These are phyloP conservation scores for Rosa rugosa DNA, from an alignment of 306 rosid species.

Conservation along the genomic window DNA sequence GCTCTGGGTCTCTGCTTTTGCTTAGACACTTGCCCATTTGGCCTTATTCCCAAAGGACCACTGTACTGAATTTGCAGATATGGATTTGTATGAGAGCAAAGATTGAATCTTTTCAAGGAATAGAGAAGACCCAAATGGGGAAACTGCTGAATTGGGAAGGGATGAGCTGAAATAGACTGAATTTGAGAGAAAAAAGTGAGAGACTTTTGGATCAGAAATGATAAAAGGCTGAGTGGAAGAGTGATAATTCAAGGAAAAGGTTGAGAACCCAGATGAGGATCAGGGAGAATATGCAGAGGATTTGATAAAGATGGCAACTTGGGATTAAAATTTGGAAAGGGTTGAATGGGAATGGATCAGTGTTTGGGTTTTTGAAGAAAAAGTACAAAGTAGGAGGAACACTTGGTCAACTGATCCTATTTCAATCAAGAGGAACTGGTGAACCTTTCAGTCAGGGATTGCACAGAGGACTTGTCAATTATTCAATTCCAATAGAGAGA, in stretches of 20 bases:
- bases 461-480: neutral
- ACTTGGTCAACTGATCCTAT: slow-evolving; percentile 41
- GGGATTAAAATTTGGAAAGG: slow-evolving; percentile 22
- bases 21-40: slow-evolving; percentile 70
- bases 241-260: neutral
- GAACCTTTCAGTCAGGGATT: neutral
- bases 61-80: neutral
- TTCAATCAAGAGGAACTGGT: slow-evolving; percentile 1
- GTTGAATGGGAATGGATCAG: slow-evolving; percentile 16
- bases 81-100: neutral
- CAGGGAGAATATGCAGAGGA: slow-evolving; percentile 1
- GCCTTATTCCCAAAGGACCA: neutral
- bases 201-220: slow-evolving; percentile 27
- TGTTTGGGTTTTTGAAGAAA: neutral
- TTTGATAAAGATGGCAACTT: slow-evolving; percentile 11
- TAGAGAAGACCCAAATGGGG: slow-evolving; percentile 18
- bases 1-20: slow-evolving; percentile 41
- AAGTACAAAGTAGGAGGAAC: slow-evolving; percentile 6
- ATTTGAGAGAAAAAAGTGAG: neutral
- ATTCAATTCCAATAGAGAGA: neutral
- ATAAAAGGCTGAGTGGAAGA: neutral
- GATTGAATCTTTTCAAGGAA: slow-evolving; percentile 23
- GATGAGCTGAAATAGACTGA: neutral
- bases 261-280: slow-evolving; percentile 26
- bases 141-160: neutral